A percentile compares a stretch with the other conserved stretches of the same genome.
Conservation (phyloP, 306 rosid genomes). For the Cucurbita moschata region DNA sequence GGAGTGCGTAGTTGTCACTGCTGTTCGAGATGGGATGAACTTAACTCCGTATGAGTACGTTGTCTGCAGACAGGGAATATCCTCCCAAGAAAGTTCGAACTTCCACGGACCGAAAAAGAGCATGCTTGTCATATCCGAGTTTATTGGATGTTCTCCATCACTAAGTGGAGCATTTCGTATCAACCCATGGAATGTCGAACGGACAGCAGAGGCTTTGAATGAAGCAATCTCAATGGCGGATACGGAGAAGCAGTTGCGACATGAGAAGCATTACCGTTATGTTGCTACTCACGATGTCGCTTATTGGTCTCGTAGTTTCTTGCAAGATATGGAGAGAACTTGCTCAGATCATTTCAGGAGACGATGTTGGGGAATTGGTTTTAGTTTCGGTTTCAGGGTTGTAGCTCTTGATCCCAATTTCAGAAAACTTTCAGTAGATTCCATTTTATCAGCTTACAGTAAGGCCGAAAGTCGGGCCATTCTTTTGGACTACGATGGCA, state of each 20-base stretch:
- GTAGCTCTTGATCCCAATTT: constrained; percentile 76
- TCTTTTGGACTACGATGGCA: constrained; percentile 75
- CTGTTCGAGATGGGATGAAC: constrained; percentile 85
- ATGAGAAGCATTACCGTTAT: constrained; percentile 69
- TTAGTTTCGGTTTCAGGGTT: constrained; percentile 69
- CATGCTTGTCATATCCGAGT: constrained; percentile 71
- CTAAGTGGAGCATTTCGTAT: constrained; percentile 74
- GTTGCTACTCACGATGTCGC: constrained; percentile 62
- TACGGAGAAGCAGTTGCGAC: constrained; percentile 53
- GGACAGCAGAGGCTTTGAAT: constrained; percentile 66
- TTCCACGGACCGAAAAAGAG: constrained; percentile 45
- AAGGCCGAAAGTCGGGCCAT: constrained; percentile 51
- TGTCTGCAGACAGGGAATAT: constrained; percentile 60
- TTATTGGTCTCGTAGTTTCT: constrained; percentile 71
- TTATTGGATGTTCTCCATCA: constrained; percentile 79
- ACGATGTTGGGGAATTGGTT: constrained; percentile 68
- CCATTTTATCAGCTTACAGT: constrained; percentile 42
- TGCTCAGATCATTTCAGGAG: constrained; percentile 54
- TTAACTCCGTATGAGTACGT: constrained; percentile 69
- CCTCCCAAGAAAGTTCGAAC: constrained; percentile 33
- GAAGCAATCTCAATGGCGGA: constrained; percentile 48
- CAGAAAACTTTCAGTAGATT: constrained; percentile 54
- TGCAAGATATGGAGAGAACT: constrained; percentile 76
- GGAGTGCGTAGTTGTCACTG: constrained; percentile 74
- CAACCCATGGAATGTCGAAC: constrained; percentile 70